Conservation (phyloP, 2,329 filamentous ascomycete species). For the Plectosphaerella sp. region DNA sequence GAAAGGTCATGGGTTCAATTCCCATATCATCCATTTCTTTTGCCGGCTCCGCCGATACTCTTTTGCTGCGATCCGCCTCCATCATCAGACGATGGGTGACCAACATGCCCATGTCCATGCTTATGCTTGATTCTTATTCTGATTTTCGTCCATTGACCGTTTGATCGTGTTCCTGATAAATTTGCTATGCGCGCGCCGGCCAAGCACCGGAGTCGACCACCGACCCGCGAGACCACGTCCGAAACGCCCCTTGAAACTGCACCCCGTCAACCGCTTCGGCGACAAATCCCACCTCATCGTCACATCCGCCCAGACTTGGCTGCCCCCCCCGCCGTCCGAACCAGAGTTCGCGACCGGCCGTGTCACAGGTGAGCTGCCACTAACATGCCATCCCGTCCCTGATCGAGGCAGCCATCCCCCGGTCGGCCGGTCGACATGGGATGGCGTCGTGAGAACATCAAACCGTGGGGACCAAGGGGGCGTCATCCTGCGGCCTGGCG, state of each 20-base stretch:
- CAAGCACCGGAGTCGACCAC: too few species aligned
- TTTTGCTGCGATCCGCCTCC: neutral
- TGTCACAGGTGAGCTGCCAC: slow-evolving; percentile 2
- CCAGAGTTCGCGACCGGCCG: neutral
- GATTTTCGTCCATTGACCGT: neutral
- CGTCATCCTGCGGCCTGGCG: neutral
- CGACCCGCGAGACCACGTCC: neutral
- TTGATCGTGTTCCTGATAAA: too few species aligned
- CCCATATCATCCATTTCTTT: neutral
- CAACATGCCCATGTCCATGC: neutral
- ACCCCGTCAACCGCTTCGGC: neutral
- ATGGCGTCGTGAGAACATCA: neutral
- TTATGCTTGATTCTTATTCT: neutral
- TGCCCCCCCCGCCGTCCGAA: neutral
- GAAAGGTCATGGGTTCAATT: neutral
- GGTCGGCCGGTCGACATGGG: neutral
- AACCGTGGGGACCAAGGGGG: neutral
- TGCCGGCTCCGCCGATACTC: neutral
- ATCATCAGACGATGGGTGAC: neutral
- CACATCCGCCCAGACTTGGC: neutral
- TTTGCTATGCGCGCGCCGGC: too few species aligned
- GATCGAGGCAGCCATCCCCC: neutral
- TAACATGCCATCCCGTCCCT: slow-evolving; percentile 2
- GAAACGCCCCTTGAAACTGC: neutral
- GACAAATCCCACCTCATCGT: too few species aligned